Evolutionary conservation across 345 rosid genomes (phyloP).

Genomic region (Lumnitzera littorea): DNA sequence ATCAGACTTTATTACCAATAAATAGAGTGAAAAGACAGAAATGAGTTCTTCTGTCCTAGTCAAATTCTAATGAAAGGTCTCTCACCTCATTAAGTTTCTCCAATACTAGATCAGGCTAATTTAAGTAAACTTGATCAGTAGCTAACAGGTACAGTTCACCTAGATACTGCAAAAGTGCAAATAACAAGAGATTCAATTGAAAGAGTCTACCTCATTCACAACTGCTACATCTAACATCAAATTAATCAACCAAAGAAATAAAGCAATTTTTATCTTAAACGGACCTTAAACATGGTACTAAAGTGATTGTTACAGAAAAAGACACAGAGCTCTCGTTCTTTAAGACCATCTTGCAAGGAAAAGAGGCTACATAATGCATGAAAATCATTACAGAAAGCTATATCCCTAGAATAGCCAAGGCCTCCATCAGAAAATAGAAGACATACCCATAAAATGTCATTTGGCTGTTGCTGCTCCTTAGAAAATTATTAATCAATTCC

Average conservation of each 20-base stretch:
- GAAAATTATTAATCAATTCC: slow-evolving; percentile 64
- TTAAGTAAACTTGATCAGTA: slow-evolving; percentile 94
- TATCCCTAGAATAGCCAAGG: slow-evolving; percentile 1
- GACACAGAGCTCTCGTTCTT: slow-evolving; percentile 94
- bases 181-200: neutral
- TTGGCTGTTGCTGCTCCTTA: slow-evolving; percentile 83
- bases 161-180: slow-evolving; percentile 57
- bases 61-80: neutral
- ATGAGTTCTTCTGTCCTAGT: too few relatives aligned
- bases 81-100: slow-evolving; percentile 94
- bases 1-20: too few relatives aligned
- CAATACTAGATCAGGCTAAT: slow-evolving; percentile 95
- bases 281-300: slow-evolving; percentile 98
- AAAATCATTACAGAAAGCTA: slow-evolving; percentile 4
- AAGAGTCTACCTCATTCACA: neutral
- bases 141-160: slow-evolving; percentile 95
- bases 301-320: slow-evolving; percentile 98
- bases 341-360: slow-evolving; percentile 80
- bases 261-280: slow-evolving; percentile 9
- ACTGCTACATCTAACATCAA: neutral
- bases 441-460: slow-evolving; percentile 85
- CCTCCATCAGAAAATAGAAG: slow-evolving; percentile 7
- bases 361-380: slow-evolving; percentile 57
- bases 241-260: neutral
- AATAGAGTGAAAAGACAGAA: too few relatives aligned